A percentile compares a stretch with the other conserved stretches of the same genome.
Evolutionary conservation across 148 eudicot genomes (phyloP).

Genomic region (Chenopodium quinoa): DNA sequence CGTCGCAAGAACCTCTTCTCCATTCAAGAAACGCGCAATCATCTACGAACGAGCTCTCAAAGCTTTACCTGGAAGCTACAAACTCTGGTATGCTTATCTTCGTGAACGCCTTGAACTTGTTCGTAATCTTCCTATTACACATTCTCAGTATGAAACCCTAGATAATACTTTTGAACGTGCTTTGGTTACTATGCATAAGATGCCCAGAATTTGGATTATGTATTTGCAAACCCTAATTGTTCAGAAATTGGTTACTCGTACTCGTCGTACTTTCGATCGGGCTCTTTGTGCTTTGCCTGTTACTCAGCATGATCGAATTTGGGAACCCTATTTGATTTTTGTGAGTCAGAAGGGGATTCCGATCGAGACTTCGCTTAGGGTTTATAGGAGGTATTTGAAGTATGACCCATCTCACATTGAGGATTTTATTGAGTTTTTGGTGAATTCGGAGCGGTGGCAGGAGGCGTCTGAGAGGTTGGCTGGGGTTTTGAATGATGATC

Average conservation of each 20-base stretch:
- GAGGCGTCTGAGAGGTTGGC: slow-evolving; percentile 91
- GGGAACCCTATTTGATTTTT: slow-evolving; percentile 74
- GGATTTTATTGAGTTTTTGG: slow-evolving; percentile 85
- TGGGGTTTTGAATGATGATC: slow-evolving; percentile 82
- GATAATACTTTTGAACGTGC: slow-evolving; percentile 90
- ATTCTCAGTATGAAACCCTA: slow-evolving; percentile 56
- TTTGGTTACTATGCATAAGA: slow-evolving; percentile 88
- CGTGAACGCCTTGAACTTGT: slow-evolving; percentile 76
- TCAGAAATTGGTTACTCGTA: slow-evolving; percentile 57
- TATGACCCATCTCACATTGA: slow-evolving; percentile 85
- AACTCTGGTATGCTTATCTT: slow-evolving; percentile 84
- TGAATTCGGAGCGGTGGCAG: slow-evolving; percentile 72
- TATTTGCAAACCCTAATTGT: slow-evolving; percentile 52
- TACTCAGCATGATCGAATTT: slow-evolving; percentile 87
- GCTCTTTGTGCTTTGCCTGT: slow-evolving; percentile 88
- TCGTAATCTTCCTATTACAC: slow-evolving; percentile 61
- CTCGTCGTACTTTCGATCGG: slow-evolving; percentile 72
- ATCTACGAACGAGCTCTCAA: slow-evolving; percentile 89
- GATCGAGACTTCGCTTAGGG: slow-evolving; percentile 87
- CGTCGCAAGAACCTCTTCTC: slow-evolving; percentile 48
- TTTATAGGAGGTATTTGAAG: slow-evolving; percentile 87
- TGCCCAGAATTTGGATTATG: slow-evolving; percentile 97
- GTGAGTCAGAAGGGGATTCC: slow-evolving; percentile 86
- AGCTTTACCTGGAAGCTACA: slow-evolving; percentile 89
- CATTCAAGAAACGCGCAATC: slow-evolving; percentile 59